These are phyloP conservation scores for Musa beccarii DNA, from an alignment of 176 grass and related monocot genomes.

Conservation along the genomic window DNA sequence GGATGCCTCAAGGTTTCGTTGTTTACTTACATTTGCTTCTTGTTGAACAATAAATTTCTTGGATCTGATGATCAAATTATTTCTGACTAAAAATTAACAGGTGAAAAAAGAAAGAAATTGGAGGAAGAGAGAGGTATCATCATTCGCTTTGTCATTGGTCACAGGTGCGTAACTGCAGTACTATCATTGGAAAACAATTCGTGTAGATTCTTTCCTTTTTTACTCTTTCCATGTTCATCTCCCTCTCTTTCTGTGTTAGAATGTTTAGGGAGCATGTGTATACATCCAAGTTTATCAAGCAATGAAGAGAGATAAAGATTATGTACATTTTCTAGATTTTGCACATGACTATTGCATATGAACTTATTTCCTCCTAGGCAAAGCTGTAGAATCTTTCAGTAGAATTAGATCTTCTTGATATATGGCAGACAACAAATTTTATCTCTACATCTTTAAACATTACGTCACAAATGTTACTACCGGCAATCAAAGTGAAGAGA, in stretches of 20 bases:
- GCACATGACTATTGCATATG: no score
- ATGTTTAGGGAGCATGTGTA: no score
- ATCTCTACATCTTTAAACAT: no score
- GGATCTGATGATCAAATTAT: conserved; percentile 3
- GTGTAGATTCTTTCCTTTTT: neutral
- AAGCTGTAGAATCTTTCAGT: no score
- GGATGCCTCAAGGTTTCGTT: conserved; percentile 84
- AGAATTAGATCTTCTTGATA: no score
- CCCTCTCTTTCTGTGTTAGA: neutral
- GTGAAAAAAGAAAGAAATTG: conserved; percentile 80
- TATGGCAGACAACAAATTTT: no score
- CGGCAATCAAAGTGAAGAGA: no score
- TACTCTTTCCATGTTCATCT: neutral
- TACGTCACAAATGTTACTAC: no score
- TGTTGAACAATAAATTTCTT: neutral
- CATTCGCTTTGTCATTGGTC: conserved; percentile 86
- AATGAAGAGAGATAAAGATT: no score
- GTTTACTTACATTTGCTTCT: neutral
- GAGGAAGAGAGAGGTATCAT: conserved; percentile 93
- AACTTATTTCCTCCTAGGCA: no score
- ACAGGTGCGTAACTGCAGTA: conserved; percentile 40
- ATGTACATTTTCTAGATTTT: no score
- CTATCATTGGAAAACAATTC: neutral
- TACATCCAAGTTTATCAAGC: no score
- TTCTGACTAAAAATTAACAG: conserved; percentile 27